These are phyloP conservation scores for Tinospora cordifolia DNA, from an alignment of 164 flowering plant species.

Conservation along the genomic window DNA sequence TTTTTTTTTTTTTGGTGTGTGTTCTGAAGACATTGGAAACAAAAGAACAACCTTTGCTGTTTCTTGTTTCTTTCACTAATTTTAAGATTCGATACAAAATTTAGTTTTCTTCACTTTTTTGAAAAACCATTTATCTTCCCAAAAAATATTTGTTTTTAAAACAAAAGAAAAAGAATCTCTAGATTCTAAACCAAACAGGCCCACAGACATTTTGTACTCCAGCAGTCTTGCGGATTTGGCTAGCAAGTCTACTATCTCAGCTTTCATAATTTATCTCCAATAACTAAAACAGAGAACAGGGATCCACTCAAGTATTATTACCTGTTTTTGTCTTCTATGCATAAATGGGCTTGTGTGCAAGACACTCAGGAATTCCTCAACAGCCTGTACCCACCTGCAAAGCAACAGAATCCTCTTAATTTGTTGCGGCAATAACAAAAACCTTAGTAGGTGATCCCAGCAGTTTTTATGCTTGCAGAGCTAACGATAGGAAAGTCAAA, in stretches of 20 bases:
- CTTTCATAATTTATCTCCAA: not conserved
- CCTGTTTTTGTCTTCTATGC: slow-evolving; percentile 34
- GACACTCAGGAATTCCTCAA: slow-evolving; percentile 39
- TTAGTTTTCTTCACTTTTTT: too few species aligned
- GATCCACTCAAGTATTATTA: slow-evolving; percentile 7
- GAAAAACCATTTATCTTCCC: too few species aligned
- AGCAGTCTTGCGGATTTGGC: too few species aligned
- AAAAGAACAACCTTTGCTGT: too few species aligned
- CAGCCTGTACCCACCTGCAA: slow-evolving; percentile 63
- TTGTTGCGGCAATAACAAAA: not conserved
- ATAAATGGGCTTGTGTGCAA: slow-evolving; percentile 34
- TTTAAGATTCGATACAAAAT: too few species aligned
- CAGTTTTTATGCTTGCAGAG: not conserved
- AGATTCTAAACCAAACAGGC: too few species aligned
- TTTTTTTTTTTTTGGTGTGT: too few species aligned
- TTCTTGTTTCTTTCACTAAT: too few species aligned
- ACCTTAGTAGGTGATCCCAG: not conserved
- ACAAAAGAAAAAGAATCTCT: too few species aligned
- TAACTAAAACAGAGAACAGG: not conserved
- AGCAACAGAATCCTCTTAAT: not conserved
- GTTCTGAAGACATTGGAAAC: too few species aligned
- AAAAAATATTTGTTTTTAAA: too few species aligned
- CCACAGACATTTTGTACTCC: too few species aligned
- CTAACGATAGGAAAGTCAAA: not conserved
- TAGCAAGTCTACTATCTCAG: not conserved